Evolutionary conservation across 768 basidiomycete genomes (phyloP).

Genomic region (Phylloporus scabripes): DNA sequence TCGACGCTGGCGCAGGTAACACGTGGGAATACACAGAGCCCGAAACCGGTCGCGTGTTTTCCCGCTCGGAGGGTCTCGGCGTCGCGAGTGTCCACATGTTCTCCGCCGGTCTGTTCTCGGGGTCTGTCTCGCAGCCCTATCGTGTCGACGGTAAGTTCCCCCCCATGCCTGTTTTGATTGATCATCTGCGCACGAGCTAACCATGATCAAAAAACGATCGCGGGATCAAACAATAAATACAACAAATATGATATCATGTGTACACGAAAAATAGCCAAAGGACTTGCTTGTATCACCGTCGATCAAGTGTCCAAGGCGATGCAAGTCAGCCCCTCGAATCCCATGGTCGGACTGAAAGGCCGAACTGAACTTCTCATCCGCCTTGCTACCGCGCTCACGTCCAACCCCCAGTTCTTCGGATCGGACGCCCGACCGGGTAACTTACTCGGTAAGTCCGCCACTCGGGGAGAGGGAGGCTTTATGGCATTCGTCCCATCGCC

Average conservation of each 20-base stretch:
- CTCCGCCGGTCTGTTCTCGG: slow-evolving; percentile 72
- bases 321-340: slow-evolving; percentile 75
- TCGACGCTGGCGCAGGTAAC: slow-evolving; percentile 92
- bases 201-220: neutral
- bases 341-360: slow-evolving; percentile 88
- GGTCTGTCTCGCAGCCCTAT: slow-evolving; percentile 48
- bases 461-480: neutral
- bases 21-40: slow-evolving; percentile 72
- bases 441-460: slow-evolving; percentile 52
- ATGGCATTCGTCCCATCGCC: neutral
- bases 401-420: slow-evolving; percentile 68
- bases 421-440: slow-evolving; percentile 72
- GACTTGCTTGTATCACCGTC: slow-evolving; percentile 57
- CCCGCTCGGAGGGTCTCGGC: slow-evolving; percentile 77
- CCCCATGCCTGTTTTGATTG: neutral
- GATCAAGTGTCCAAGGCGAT: slow-evolving; percentile 60
- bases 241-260: neutral
- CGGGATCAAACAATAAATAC: neutral
- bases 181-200: neutral
- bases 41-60: slow-evolving; percentile 46
- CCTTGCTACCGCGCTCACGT: slow-evolving; percentile 64
- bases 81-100: slow-evolving; percentile 94
- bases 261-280: slow-evolving; percentile 49
- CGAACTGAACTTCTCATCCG: slow-evolving; percentile 71
- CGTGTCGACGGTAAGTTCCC: slow-evolving; percentile 67